Conservation (phyloP, 768 basidiomycete genomes). For the Phanerochaete carnosa region DNA sequence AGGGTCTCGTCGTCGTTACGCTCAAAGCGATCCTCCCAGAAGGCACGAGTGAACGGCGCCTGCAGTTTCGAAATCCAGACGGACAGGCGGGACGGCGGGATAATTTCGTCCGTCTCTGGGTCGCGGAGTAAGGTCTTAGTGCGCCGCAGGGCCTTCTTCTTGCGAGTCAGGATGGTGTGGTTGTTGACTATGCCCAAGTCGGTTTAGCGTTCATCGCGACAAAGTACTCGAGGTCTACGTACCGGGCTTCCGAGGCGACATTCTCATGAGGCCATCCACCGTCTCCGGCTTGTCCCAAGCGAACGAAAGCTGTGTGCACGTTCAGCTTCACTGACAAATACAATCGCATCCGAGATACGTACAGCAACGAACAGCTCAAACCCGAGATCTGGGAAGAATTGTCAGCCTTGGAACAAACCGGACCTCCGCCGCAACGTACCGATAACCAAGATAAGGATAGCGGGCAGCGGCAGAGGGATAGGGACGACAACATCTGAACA, state of each 20-base stretch:
- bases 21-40: constrained; percentile 59
- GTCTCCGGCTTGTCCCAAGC: constrained; percentile 74
- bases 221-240: constrained; percentile 1
- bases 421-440: constrained; percentile 31
- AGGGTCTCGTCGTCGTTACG: constrained; percentile 52
- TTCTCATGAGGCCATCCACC: constrained; percentile 60
- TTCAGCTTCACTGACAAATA: neutral
- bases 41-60: constrained; percentile 52
- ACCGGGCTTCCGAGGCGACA: constrained; percentile 67
- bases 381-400: constrained; percentile 50
- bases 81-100: constrained; percentile 40
- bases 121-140: constrained; percentile 53
- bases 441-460: constrained; percentile 69
- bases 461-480: constrained; percentile 61
- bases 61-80: constrained; percentile 35
- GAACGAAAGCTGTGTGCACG: constrained; percentile 45
- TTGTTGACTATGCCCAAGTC: constrained; percentile 44
- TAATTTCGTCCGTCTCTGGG: constrained; percentile 45
- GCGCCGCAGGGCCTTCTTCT: constrained; percentile 54
- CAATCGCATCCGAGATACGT: constrained; percentile 20
- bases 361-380: constrained; percentile 68
- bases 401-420: neutral
- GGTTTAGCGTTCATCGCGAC: neutral
- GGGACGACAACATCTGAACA: constrained; percentile 61
- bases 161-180: constrained; percentile 48